A percentile compares a stretch with the other conserved stretches of the same genome.
These are phyloP conservation scores for Trichoderma cornu-damae DNA, from an alignment of 2,329 filamentous ascomycete genomes.

Conservation along the genomic window DNA sequence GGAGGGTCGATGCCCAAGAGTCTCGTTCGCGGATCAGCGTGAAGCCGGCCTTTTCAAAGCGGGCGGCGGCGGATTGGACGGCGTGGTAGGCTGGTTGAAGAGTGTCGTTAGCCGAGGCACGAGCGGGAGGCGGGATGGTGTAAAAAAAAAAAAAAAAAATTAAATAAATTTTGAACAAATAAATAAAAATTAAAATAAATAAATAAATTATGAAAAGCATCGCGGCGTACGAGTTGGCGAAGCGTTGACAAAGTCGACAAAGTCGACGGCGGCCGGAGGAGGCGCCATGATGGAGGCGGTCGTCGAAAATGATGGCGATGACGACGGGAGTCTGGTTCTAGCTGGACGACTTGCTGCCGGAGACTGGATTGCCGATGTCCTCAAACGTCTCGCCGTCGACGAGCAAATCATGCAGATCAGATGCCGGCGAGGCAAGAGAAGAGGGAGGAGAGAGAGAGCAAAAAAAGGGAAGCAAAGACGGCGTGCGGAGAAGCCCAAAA, in stretches of 20 bases:
- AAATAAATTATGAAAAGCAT: too few relatives aligned
- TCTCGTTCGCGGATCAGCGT: constrained; percentile 84
- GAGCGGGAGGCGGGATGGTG: too few relatives aligned
- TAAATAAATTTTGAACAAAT: too few relatives aligned
- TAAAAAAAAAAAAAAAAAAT: too few relatives aligned
- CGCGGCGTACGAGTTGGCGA: constrained; percentile 87
- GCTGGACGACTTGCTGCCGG: not conserved
- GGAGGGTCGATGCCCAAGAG: constrained; percentile 73
- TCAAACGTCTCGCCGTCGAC: constrained; percentile 4
- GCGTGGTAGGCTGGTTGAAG: constrained; percentile 76
- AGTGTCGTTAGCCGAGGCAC: not conserved
- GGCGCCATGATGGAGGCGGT: constrained; percentile 45
- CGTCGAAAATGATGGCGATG: constrained; percentile 20
- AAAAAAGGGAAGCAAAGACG: not conserved
- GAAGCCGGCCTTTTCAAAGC: constrained; percentile 80
- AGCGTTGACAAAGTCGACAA: constrained; percentile 87
- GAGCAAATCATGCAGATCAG: constrained; percentile 12
- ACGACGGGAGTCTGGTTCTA: not conserved
- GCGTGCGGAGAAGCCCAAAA: constrained; percentile 11
- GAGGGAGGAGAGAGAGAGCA: not conserved
- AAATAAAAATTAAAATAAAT: too few relatives aligned
- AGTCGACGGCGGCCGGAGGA: constrained; percentile 65
- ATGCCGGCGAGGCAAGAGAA: too few relatives aligned
- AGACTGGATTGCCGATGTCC: constrained; percentile 14
- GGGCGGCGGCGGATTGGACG: constrained; percentile 69